phyloP scores from a whole-genome alignment of 345 rosid species.

The Eucalyptus shirleyi region DNA sequence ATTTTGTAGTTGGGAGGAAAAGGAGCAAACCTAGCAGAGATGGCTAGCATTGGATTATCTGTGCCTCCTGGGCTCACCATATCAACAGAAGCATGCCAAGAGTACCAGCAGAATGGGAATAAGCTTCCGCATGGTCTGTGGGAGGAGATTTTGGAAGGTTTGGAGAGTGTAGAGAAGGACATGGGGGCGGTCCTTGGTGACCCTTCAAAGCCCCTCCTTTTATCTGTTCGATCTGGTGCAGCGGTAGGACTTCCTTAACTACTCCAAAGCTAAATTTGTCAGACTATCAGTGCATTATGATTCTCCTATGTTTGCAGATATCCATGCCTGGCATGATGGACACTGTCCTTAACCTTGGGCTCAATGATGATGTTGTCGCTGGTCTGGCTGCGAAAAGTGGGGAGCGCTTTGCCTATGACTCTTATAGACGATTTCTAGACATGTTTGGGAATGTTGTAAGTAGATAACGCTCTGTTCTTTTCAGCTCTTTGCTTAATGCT shows the following conservation, averaged over 20 bases:
- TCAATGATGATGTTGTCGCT: conserved; percentile 70
- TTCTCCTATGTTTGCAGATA: conserved; percentile 17
- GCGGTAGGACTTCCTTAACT: conserved; percentile 41
- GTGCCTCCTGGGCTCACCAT: conserved; percentile 95
- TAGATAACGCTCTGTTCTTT: neutral
- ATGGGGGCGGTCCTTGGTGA: conserved; percentile 84
- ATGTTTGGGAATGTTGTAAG: conserved; percentile 96
- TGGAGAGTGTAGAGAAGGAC: conserved; percentile 46
- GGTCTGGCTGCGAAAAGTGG: conserved; percentile 81
- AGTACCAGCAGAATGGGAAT: conserved; percentile 60
- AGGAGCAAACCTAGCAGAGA: conserved; percentile 96
- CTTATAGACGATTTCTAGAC: conserved; percentile 88
- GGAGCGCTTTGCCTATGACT: conserved; percentile 87
- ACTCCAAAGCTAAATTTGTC: neutral
- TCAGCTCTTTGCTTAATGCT: neutral
- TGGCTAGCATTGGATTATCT: conserved; percentile 92
- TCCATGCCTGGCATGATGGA: conserved; percentile 99
- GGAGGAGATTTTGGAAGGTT: conserved; percentile 70
- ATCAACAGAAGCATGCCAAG: conserved; percentile 92
- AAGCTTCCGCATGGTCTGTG: conserved; percentile 57
- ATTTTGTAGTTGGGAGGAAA: conserved; percentile 79
- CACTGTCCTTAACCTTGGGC: conserved; percentile 92
- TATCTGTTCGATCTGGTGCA: conserved; percentile 97
- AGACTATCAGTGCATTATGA: neutral
- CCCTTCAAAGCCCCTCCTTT: conserved; percentile 79